Percentiles rank a stretch among this genome's conserved stretches.
Evolutionary conservation across 176 grass and related monocot species (phyloP).

Genomic region (Areca catechu): DNA sequence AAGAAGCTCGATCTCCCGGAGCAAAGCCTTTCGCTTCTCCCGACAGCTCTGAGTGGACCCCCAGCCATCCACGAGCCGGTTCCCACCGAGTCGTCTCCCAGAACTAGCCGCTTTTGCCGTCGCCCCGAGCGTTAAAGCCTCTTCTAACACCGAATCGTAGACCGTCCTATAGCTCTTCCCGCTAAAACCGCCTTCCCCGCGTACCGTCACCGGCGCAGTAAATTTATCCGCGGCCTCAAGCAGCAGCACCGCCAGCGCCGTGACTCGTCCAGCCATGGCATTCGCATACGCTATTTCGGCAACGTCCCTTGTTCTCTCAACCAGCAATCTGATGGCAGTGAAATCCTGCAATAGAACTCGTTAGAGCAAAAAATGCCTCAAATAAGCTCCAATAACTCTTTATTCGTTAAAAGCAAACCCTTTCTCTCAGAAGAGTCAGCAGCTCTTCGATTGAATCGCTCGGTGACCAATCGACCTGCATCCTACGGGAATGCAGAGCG

Average conservation of each 20-base stretch:
- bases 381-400: neutral
- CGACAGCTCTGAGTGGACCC: neutral
- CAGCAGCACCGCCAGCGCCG: slow-evolving; percentile 35
- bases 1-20: slow-evolving; percentile 47
- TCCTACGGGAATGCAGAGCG: slow-evolving; percentile 18
- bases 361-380: neutral
- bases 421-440: slow-evolving; percentile 29
- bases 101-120: neutral
- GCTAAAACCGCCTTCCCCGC: slow-evolving; percentile 23
- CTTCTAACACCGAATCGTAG: slow-evolving; percentile 33
- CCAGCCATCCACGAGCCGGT: no score
- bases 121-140: slow-evolving; percentile 43
- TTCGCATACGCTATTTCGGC: slow-evolving; percentile 40
- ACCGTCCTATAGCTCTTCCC: slow-evolving; percentile 34
- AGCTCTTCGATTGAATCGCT: slow-evolving; percentile 39
- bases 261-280: slow-evolving; percentile 38
- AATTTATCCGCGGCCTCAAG: slow-evolving; percentile 44
- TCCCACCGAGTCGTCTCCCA: no score
- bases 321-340: slow-evolving; percentile 34
- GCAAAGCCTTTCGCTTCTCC: slow-evolving; percentile 39
- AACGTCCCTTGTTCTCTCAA: slow-evolving; percentile 35
- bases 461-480: slow-evolving; percentile 37
- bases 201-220: slow-evolving; percentile 29
- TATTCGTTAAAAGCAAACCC: slow-evolving; percentile 13
- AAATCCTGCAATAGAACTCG: slow-evolving; percentile 33